phyloP scores from a whole-genome alignment of 805 yeast species.

The Cyberlindnera veronae region DNA sequence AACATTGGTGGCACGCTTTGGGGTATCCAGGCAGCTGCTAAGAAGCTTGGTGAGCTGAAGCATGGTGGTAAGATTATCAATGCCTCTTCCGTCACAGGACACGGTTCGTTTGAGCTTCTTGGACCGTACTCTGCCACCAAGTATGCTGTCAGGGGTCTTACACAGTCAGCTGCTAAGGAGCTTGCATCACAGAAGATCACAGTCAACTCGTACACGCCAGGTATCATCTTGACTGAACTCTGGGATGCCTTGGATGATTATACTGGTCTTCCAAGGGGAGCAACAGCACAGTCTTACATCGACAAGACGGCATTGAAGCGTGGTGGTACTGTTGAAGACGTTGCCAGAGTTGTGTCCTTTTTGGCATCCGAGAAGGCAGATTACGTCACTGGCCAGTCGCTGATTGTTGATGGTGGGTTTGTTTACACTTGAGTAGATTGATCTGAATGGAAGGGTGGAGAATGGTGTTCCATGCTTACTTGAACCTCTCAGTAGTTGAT shows the following conservation, averaged over 20 bases:
- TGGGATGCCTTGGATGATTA: no score
- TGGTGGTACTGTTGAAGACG: slow-evolving; percentile 34
- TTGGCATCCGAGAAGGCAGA: no score
- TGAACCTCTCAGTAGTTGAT: no score
- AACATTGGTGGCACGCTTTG: slow-evolving; percentile 33
- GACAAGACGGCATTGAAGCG: slow-evolving; percentile 33
- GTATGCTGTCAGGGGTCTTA: slow-evolving; percentile 35
- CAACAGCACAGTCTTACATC: slow-evolving; percentile 14
- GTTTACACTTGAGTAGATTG: no score
- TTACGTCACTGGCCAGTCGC: no score
- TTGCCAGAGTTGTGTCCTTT: slow-evolving; percentile 33
- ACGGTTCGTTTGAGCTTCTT: slow-evolving; percentile 29
- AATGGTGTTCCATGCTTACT: no score
- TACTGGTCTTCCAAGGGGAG: no score
- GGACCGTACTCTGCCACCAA: slow-evolving; percentile 34
- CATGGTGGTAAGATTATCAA: slow-evolving; percentile 38
- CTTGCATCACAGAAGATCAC: slow-evolving; percentile 32
- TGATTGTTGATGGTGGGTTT: no score
- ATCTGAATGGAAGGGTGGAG: no score
- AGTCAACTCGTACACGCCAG: no score
- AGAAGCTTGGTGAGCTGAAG: slow-evolving; percentile 26
- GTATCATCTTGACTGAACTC: no score
- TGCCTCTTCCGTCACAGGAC: slow-evolving; percentile 35
- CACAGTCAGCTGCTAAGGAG: slow-evolving; percentile 37
- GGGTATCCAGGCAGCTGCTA: slow-evolving; percentile 34